Conservation (phyloP, 2,329 filamentous ascomycete species). For the Calonectria pauciramosa region DNA sequence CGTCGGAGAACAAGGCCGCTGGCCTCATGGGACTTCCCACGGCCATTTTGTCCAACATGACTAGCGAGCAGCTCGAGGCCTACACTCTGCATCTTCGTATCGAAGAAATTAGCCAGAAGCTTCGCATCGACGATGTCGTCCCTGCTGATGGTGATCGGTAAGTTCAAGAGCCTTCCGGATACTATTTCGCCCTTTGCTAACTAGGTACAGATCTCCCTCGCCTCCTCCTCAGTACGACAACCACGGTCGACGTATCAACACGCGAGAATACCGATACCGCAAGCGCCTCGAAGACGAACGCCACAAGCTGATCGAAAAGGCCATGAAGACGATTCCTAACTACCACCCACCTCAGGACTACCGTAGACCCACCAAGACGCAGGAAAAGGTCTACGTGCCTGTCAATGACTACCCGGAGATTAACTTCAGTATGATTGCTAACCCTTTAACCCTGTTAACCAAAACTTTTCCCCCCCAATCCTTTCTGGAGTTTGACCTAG, state of each 20-base stretch:
- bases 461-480: conserved; percentile 51
- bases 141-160: conserved; percentile 96
- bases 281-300: conserved; percentile 99
- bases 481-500: conserved; percentile 61
- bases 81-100: conserved; percentile 97
- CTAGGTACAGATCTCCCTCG: conserved; percentile 82
- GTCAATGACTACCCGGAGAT: conserved; percentile 99
- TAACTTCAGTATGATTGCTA: conserved; percentile 99
- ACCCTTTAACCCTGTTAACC: conserved; percentile 88
- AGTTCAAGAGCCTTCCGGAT: conserved; percentile 49
- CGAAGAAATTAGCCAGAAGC: conserved; percentile 99
- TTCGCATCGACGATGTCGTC: conserved; percentile 98
- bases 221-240: conserved; percentile 98
- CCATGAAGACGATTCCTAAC: conserved; percentile 99
- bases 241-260: conserved; percentile 99
- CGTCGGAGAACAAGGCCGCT: conserved; percentile 97
- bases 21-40: conserved; percentile 98
- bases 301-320: conserved; percentile 98
- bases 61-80: conserved; percentile 96
- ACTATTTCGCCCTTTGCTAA: conserved; percentile 23
- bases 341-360: conserved; percentile 99
- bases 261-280: conserved; percentile 97
- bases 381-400: conserved; percentile 99
- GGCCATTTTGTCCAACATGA: conserved; percentile 97
- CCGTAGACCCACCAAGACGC: conserved; percentile 98